Percentiles rank a stretch among this genome's conserved stretches.
phyloP scores from a whole-genome alignment of 805 yeast genomes.

The Debaryomyces prosopidis region DNA sequence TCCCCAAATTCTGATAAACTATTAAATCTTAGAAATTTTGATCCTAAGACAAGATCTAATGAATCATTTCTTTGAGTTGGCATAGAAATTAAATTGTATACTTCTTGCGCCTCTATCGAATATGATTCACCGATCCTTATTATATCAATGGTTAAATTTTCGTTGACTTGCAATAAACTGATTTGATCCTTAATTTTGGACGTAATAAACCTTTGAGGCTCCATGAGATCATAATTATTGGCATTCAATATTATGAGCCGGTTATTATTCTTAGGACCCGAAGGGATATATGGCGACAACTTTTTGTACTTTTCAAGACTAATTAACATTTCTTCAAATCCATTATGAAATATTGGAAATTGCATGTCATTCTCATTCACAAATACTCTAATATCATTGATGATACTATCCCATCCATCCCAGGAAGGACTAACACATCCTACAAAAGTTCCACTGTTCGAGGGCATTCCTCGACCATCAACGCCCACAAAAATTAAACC shows the following conservation, averaged over 20 bases:
- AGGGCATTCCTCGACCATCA: constrained; percentile 39
- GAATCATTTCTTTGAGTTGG: constrained; percentile 7
- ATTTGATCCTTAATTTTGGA: constrained; percentile 7
- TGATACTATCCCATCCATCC: constrained; percentile 50
- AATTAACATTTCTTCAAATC: constrained; percentile 22
- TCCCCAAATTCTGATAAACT: constrained; percentile 16
- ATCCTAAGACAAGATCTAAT: constrained; percentile 9
- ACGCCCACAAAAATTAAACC: constrained; percentile 52
- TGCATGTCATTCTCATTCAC: constrained; percentile 13
- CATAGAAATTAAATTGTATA: constrained; percentile 9
- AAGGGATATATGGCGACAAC: constrained; percentile 25
- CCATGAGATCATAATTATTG: background rate
- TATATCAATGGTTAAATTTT: constrained; percentile 22
- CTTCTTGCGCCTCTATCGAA: constrained; percentile 15
- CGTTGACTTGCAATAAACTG: constrained; percentile 9
- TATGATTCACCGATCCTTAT: constrained; percentile 22
- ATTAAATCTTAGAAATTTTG: constrained; percentile 17
- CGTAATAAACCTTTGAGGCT: constrained; percentile 4
- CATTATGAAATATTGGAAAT: constrained; percentile 13
- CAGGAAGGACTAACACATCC: constrained; percentile 47
- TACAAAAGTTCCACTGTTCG: constrained; percentile 42
- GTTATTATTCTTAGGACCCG: constrained; percentile 4
- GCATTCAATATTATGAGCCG: constrained; percentile 16
- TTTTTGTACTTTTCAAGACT: constrained; percentile 28
- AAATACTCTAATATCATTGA: constrained; percentile 34